Evolutionary conservation across 1,139 yeast species (phyloP).

Genomic region (Martiniozyma asiatica): DNA sequence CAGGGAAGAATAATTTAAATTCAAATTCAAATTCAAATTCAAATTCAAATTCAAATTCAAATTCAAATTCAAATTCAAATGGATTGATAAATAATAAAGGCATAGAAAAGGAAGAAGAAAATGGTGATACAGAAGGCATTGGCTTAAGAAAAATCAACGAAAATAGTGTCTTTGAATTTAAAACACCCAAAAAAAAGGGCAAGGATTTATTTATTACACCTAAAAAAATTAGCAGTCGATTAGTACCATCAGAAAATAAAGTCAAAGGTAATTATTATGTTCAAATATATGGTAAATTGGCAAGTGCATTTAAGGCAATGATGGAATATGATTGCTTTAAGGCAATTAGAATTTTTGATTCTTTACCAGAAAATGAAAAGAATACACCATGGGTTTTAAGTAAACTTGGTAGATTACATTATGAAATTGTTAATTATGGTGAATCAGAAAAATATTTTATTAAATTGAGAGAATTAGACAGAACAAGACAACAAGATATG

Average conservation of each 20-base stretch:
- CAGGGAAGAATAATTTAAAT: too few species aligned
- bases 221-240: too few species aligned
- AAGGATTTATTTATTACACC: too few species aligned
- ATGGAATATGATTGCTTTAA: constrained; percentile 66
- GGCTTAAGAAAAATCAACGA: too few species aligned
- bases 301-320: constrained; percentile 54
- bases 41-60: constrained; percentile 49
- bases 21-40: too few species aligned
- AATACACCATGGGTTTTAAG: constrained; percentile 82
- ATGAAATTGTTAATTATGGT: constrained; percentile 78
- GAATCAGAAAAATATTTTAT: constrained; percentile 58
- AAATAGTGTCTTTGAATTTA: too few species aligned
- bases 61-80: constrained; percentile 1
- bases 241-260: too few species aligned
- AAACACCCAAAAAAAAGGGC: too few species aligned
- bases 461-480: constrained; percentile 53
- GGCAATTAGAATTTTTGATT: constrained; percentile 59
- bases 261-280: constrained; percentile 3
- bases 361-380: constrained; percentile 51
- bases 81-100: constrained; percentile 2
- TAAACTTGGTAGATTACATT: constrained; percentile 68
- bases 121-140: too few species aligned
- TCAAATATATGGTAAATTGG: constrained; percentile 44
- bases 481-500: constrained; percentile 82
- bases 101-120: constrained; percentile 5